Conservation (phyloP, 1,284 basidiomycete species). For the Marasmius tenuissimus region DNA sequence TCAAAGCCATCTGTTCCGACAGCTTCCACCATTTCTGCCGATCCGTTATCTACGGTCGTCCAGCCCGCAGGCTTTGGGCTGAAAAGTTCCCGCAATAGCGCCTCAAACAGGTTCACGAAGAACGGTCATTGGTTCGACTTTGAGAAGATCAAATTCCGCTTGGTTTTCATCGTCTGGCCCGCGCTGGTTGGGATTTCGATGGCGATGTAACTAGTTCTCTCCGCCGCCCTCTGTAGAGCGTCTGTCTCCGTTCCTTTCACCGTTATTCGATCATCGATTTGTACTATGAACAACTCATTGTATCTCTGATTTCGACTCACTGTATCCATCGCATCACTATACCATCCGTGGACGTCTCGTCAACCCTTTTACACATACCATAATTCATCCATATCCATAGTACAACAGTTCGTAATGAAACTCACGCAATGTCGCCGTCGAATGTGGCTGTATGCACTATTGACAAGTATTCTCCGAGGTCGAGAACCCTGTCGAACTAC, state of each 20-base stretch:
- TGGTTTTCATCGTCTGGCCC: constrained; percentile 59
- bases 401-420: not conserved
- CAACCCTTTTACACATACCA: not conserved
- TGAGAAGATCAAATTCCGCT: constrained; percentile 47
- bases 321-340: not conserved
- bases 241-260: not conserved
- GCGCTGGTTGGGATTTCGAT: constrained; percentile 53
- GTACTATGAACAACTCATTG: not conserved
- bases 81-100: constrained; percentile 16
- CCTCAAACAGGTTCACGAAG: constrained; percentile 17
- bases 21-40: constrained; percentile 16
- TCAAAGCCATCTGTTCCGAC: not conserved
- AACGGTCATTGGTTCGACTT: constrained; percentile 32
- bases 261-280: not conserved
- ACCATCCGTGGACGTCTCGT: not conserved
- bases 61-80: not conserved
- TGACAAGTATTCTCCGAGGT: too few species aligned
- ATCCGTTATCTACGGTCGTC: constrained; percentile 8
- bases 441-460: too few species aligned
- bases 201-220: constrained; percentile 23
- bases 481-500: too few species aligned
- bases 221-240: not conserved
- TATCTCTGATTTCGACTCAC: not conserved
- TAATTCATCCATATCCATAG: not conserved
- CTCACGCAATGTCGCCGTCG: not conserved